Conservation (phyloP, 2,329 filamentous ascomycete genomes). For the Pseudogymnoascus sp. region DNA sequence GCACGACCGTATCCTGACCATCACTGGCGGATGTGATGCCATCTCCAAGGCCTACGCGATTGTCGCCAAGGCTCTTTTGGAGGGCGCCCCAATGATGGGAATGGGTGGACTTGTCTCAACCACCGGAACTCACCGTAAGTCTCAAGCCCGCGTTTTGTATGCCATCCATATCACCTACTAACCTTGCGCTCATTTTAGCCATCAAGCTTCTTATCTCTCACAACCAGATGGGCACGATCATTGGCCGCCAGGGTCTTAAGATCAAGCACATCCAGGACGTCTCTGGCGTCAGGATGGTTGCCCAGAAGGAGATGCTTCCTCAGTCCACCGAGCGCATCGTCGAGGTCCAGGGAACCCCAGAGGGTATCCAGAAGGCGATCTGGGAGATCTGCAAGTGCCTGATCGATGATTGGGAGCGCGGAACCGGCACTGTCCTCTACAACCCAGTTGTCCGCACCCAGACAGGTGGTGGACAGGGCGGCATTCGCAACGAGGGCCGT, state of each 20-base stretch:
- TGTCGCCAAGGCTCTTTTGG: conserved; percentile 82
- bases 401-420: conserved; percentile 94
- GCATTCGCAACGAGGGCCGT: conserved; percentile 36
- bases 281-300: conserved; percentile 96
- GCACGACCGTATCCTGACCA: conserved; percentile 92
- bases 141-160: conserved; percentile 18
- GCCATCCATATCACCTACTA: not conserved
- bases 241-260: conserved; percentile 90
- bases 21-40: conserved; percentile 80
- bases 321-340: conserved; percentile 98
- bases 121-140: conserved; percentile 91
- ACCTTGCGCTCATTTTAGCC: conserved; percentile 44
- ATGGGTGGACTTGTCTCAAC: conserved; percentile 86
- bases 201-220: conserved; percentile 98
- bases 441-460: conserved; percentile 91
- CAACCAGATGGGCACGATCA: conserved; percentile 99
- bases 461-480: conserved; percentile 41
- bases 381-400: conserved; percentile 99
- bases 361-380: conserved; percentile 89
- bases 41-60: conserved; percentile 89
- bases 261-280: conserved; percentile 99
- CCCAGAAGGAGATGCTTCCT: conserved; percentile 98
- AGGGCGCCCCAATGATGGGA: conserved; percentile 88
- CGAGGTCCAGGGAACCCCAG: conserved; percentile 89
- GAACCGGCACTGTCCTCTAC: conserved; percentile 93